Base-by-base conservation (phyloP, 108 stramenopile species). In the Fragilariopsis cylindrus region DNA sequence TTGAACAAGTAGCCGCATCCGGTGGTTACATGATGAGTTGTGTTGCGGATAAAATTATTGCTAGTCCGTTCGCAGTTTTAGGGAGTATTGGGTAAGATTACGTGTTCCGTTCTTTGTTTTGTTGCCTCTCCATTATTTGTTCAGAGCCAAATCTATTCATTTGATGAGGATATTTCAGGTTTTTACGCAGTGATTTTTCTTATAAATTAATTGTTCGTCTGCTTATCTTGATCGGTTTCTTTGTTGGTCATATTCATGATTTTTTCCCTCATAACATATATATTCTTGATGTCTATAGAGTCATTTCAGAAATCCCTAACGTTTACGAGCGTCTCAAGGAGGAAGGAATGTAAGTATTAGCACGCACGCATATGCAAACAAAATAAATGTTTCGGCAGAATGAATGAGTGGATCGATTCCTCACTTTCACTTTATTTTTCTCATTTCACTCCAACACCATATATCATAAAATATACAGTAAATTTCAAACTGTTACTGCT, bases 1-100 rank as follows among this genome's bases (percentile, higher is more conserved):
- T 98, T 1, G 98, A 98, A 67, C 92, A 97, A 76, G 96, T 98
- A 1, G 98, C 96, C 1, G 98, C 98, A 3, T 83, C 81, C 11
- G 93, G 93, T 52, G 93, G 85, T 55, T 85, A 88, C 66, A 89
- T 95, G 88, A 95, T 95, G 94, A 81, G 81, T 55, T 92, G 90
- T 72, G 89, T 90, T 3, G 94, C 94, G 21, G 91, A 95, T 79
- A 64, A 78, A 6, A 92, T 95, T 69, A 84, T 95, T 1, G 91
- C 91, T 1, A 85, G 84, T 30, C 94, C 94, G 6, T 94, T 92
- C 79, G 93, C 92, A 0, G 90, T 96, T 0, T 62, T 97, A 21
- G 97, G 97, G 63, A 81, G 78, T 54, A 96, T 97, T 78, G 97
- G 97, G 30, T 30, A 30, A 30, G 30, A 30, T 30, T 30, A 30